Base-by-base conservation (phyloP, 116 monocot species). In the Posidonia oceanica region DNA sequence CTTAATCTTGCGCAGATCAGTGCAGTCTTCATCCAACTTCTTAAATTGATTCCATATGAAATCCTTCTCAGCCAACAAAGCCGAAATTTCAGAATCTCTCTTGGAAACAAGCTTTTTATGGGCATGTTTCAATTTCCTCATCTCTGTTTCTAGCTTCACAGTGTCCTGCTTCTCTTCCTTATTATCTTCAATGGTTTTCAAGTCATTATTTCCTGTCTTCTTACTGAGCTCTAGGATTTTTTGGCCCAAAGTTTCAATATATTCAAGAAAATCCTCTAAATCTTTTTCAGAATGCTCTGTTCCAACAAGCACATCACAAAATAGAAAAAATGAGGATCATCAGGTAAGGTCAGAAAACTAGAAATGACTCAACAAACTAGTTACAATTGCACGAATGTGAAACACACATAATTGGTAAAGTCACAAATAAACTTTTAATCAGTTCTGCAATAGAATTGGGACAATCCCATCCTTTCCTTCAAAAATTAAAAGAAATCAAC, bases 21-120 rank as follows among this genome's bases (percentile, higher is more conserved):
- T 74, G 55, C 79, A 89, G 17, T 89, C 88, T 29, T 54, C 75
- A 59, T 96, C 96, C 83, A 87, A 83, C 53, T 75, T 79, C 67
- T 82, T 88, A n/a, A 89, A 85, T 66, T 91, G 91, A 68, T 91
- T 83, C 88, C 91, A 96, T 10, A 86, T 84, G 76, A 96, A 91
- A 70, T 91, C 83, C 69, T 87, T 96, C 74, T 96, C 96, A 16
- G 84, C 72, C 70, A 86, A 51, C 71, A 95, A 68, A 16, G 95
- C 77, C 36, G 88, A 80, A 36, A 91, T 51, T 54, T 88, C 83
- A 37, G 77, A 51, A 13, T 94, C 86, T 75, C 80, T 94, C 57
- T 78, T 77, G 7, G 81, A 75, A 71, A 63, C 71, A 23, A 88
- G 69, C 18, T 76, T 79, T 40, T 79, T 85, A 54, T 84, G 81